Evolutionary conservation across 371 early-diverging fungal species (phyloP), one percentile per base, ranked within the genome.

Genomic region (Coemansia sp.): DNA sequence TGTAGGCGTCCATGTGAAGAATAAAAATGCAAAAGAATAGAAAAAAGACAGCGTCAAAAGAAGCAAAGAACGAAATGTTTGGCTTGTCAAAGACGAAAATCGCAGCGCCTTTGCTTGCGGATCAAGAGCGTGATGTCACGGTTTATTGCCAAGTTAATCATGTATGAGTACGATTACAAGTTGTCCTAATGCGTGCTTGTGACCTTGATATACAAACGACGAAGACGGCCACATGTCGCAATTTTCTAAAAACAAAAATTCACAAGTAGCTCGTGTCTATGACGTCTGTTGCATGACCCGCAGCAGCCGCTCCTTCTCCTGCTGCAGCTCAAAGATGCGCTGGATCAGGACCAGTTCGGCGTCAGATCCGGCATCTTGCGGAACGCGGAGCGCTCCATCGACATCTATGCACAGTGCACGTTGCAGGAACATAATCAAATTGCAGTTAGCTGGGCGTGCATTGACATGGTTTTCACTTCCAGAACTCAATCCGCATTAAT

Each of bases 1-100:
- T 48, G 51, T 64, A 60, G 6, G 44, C 37, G 12, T 72, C 65
- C 74, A 72, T 72, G 58, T 49, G 49, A 11, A 49, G 29, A 16
- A 49, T 11, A 49, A 12, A 5, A 50, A 60, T 11, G 37, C 34
- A 39, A 52, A 34, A 29, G 16, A 18, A n/a, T 33, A 5, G 14
- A 55, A 12, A 14, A 29, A n/a, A 36, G 24, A 11, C 11, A 10
- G 42, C 6, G 11, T 10, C 34, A 7, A 29, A 60, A 44, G 11
- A 31, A 58, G 49, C 12, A 58, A 55, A 31, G 18, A 7, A 4
- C 40, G n/a, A n/a, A 39, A 16, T 50, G 4, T 6, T 18, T 8
- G 9, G 14, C 5, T 5, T 6, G 18, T 49, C 7, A 18, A 31
- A 31, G 32, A 18, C 18, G 49, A 5, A 49, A 39, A 8, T 8